Evolutionary conservation across 129 eudicot genomes (phyloP).

Genomic region (Lonicera japonica): DNA sequence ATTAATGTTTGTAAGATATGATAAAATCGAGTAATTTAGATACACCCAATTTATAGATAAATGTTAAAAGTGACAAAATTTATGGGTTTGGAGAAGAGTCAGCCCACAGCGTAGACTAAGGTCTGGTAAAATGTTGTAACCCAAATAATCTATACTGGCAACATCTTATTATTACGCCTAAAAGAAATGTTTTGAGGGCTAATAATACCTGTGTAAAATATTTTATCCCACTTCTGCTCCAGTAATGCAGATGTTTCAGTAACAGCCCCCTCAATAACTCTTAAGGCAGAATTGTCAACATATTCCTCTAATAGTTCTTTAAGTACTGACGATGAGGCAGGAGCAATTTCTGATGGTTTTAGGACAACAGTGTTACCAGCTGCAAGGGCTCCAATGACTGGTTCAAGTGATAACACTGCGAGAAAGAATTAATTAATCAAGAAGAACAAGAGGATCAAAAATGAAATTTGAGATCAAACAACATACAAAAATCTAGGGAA

Average conservation of each 20-base stretch:
- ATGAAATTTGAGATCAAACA: too few species aligned
- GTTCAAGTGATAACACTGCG: constrained; percentile 35
- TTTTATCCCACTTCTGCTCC: constrained; percentile 43
- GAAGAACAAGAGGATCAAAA: too few species aligned
- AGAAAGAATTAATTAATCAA: background rate
- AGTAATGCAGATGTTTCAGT: constrained; percentile 34
- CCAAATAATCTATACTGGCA: too few species aligned
- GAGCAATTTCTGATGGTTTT: constrained; percentile 40
- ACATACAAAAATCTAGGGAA: too few species aligned
- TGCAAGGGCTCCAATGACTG: constrained; percentile 40
- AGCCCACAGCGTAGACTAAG: background rate
- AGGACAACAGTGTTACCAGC: constrained; percentile 40
- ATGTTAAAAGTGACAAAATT: background rate
- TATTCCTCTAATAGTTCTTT: constrained; percentile 20
- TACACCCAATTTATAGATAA: too few species aligned
- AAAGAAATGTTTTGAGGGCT: too few species aligned
- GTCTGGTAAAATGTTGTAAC: too few species aligned
- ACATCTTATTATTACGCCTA: too few species aligned
- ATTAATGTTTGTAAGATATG: background rate
- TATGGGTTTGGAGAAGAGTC: background rate
- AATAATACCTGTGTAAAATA: constrained; percentile 33
- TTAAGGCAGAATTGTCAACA: constrained; percentile 20
- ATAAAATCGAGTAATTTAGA: background rate
- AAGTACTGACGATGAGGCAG: constrained; percentile 30
- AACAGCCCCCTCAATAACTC: constrained; percentile 33